Conservation (phyloP, 257 asterid genomes). For the Solanum corneliomulleri region DNA sequence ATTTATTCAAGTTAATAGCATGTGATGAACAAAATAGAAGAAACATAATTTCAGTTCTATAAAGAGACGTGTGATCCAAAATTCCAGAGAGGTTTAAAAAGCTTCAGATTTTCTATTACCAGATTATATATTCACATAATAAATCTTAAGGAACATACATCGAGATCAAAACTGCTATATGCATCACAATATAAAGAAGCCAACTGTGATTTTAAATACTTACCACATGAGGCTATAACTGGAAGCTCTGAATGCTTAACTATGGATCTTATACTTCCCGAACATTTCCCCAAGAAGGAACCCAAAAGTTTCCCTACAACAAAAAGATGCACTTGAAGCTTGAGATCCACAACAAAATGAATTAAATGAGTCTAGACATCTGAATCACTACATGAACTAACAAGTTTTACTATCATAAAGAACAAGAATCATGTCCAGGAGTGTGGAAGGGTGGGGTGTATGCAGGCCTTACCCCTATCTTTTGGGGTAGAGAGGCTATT, state of each 20-base stretch:
- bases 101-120: not conserved
- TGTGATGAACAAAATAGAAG: not conserved
- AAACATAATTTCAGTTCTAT: not conserved
- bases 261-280: slow-evolving; percentile 89
- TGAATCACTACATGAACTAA: not conserved
- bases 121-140: not conserved
- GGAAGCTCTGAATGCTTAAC: slow-evolving; percentile 75
- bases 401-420: not conserved
- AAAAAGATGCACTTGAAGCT: not conserved
- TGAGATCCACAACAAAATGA: not conserved
- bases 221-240: slow-evolving; percentile 90
- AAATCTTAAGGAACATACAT: not conserved
- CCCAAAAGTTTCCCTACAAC: slow-evolving; percentile 73
- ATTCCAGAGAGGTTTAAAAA: not conserved
- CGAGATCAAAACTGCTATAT: not conserved
- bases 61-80: not conserved
- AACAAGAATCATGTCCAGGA: not conserved
- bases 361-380: not conserved
- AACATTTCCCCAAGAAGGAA: slow-evolving; percentile 78
- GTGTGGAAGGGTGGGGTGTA: not conserved
- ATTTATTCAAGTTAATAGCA: not conserved
- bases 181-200: not conserved
- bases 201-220: slow-evolving; percentile 11
- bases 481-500: not conserved
- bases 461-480: not conserved